phyloP scores from a whole-genome alignment of 768 basidiomycete genomes.

The Naganishia friedmannii region DNA sequence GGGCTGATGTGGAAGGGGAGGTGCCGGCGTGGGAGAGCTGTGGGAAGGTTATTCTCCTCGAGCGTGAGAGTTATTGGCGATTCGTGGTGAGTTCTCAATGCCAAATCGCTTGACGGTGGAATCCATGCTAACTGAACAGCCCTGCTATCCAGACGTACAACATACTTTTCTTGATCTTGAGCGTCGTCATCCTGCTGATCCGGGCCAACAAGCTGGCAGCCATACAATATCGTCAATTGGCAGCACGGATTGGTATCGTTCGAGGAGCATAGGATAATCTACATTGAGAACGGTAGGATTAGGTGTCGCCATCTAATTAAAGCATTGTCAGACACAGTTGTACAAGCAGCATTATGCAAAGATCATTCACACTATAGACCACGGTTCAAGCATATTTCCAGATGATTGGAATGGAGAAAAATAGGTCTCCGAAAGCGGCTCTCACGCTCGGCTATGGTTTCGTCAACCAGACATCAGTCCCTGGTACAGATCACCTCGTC shows the following conservation, averaged over 20 bases:
- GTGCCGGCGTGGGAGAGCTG: constrained; percentile 89
- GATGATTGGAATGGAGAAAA: background rate
- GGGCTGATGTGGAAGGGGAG: constrained; percentile 45
- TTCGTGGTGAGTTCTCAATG: constrained; percentile 66
- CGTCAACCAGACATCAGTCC: too few species aligned
- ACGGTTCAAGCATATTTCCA: too few species aligned
- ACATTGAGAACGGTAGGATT: background rate
- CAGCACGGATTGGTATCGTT: constrained; percentile 74
- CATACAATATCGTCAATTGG: constrained; percentile 74
- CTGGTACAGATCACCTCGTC: background rate
- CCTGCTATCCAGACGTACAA: constrained; percentile 56
- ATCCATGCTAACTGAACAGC: constrained; percentile 14
- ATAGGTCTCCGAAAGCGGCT: too few species aligned
- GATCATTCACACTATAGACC: background rate
- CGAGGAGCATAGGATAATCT: constrained; percentile 2
- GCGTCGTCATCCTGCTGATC: constrained; percentile 65
- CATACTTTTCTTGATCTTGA: constrained; percentile 65
- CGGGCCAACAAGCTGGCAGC: constrained; percentile 68
- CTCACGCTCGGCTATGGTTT: too few species aligned
- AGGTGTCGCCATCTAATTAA: background rate
- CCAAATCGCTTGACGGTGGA: background rate
- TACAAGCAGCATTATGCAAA: constrained; percentile 9
- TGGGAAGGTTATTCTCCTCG: constrained; percentile 73
- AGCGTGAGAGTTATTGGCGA: constrained; percentile 84
- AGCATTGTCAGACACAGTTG: constrained; percentile 1